Evolutionary conservation across 129 eudicot species (phyloP), one percentile per base, ranked within the genome.

Genomic region (Centella asiatica): DNA sequence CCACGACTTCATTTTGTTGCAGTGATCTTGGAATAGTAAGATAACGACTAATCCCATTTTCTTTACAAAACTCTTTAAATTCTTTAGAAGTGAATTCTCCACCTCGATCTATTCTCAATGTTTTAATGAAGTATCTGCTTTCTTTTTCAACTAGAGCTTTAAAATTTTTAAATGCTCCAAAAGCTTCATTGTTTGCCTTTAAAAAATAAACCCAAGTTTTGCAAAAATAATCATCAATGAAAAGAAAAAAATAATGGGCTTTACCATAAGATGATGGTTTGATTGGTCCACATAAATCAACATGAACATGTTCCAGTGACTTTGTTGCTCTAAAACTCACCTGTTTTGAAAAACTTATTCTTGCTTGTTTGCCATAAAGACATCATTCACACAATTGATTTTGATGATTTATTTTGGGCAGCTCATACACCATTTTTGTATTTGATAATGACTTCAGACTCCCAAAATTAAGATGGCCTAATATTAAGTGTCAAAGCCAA

Each of bases 161-260:
- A 14, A 47, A 47, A 14, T 7, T 7, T 47, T 47, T 18, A 47
- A 47, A 47, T 10, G 6, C 53, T 47, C 23, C n/a, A 47, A 17
- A 47, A 47, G 14, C 53, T 7, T 47, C 53, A 47, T 47, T 5
- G 8, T 47, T 47, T 4, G 14, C 23, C 3, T 47, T 47, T 17
- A 47, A 47, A 47, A 47, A 47, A 47, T 47, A 47, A 10, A 47
- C 53, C 53, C 53, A 47, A 47, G 53, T 47, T 20, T 47, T 47
- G 39, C 39, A 34, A 34, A 9, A 34, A 34, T 3, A 34, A 34
- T 34, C 39, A 34, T 34, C n/a, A n/a, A 47, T 47, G 23, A 47
- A 47, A 14, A 47, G 53, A 5, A 47, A 17, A 20, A 47, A 47
- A 47, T 47, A 47, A 47, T 47, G 8, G 8, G n/a, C 23, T 47